Evolutionary conservation across 2,329 filamentous ascomycete species (phyloP).

Genomic region (Venturia carpophila): DNA sequence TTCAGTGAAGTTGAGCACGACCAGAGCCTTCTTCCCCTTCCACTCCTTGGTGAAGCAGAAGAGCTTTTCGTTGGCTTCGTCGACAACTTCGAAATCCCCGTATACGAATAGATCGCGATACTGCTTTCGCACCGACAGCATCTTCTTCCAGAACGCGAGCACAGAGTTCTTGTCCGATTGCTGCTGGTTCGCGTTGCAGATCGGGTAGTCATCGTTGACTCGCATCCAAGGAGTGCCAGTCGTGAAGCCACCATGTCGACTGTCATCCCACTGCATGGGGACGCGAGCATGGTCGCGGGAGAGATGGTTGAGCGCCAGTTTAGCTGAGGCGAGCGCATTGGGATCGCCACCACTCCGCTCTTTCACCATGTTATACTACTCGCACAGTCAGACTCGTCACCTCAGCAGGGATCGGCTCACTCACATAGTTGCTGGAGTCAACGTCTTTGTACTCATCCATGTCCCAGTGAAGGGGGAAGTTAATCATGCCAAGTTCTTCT

Average conservation of each 20-base stretch:
- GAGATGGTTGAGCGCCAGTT: slow-evolving; percentile 48
- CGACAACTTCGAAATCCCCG: slow-evolving; percentile 15
- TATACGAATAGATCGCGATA: slow-evolving; percentile 16
- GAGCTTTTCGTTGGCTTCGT: slow-evolving; percentile 16
- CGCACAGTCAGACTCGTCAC: slow-evolving; percentile 20
- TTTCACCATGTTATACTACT: slow-evolving; percentile 22
- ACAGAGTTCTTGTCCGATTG: slow-evolving; percentile 42
- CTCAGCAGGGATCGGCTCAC: slow-evolving; percentile 25
- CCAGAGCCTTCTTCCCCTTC: slow-evolving; percentile 23
- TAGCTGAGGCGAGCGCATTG: slow-evolving; percentile 34
- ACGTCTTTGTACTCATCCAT: slow-evolving; percentile 58
- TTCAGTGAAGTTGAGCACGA: slow-evolving; percentile 28
- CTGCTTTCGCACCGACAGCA: slow-evolving; percentile 53
- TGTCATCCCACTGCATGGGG: slow-evolving; percentile 63
- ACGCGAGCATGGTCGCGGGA: slow-evolving; percentile 62
- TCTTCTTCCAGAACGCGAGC: slow-evolving; percentile 53
- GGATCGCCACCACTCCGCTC: slow-evolving; percentile 21
- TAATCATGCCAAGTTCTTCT: slow-evolving; percentile 54
- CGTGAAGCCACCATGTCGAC: slow-evolving; percentile 57
- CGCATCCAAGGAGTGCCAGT: slow-evolving; percentile 60
- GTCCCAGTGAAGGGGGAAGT: slow-evolving; percentile 43
- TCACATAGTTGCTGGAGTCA: slow-evolving; percentile 40
- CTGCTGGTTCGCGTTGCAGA: slow-evolving; percentile 56
- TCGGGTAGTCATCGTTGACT: slow-evolving; percentile 53
- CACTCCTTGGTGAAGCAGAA: slow-evolving; percentile 14